Base-by-base conservation (phyloP, 2,329 filamentous ascomycete species). In the Aspergillus fischeri region DNA sequence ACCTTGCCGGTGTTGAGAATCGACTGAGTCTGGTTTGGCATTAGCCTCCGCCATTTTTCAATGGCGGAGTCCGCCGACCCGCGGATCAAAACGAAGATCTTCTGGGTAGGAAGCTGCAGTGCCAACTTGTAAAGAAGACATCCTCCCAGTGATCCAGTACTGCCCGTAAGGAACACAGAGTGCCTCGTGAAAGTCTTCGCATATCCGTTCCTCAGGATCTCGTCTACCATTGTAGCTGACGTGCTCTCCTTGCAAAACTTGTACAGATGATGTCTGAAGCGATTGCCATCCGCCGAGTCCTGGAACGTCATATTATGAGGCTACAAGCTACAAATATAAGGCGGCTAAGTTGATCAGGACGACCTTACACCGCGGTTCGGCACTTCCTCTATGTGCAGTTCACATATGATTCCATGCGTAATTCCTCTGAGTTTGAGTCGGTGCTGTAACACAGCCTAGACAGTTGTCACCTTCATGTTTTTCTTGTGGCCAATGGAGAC, bases 81-180 rank as follows among this genome's bases (percentile, higher is more conserved):
- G 2, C 71, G 67, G 21, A 70, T 63, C 5, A 73, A 58, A 1
- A 66, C 63, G 28, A 67, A 73, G 20, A 73, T 69, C 35, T 65
- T 71, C 28, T 60, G 64, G 1, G 68, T 70, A 11, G 70, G 70
- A 0, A 73, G 60, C 53, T 72, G 71, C 21, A 69, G 42, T 10
- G 70, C 63, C 41, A 73, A 42, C 41, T 73, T 73, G 57, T 71
- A 70, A 4, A 73, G 54, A 25, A 73, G 68, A 55, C 69, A 71
- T 27, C 70, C 70, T 11, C 71, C 71, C 11, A 70, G 60, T 25
- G 66, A 70, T 17, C 70, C 70, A 3, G 70, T 72, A 21, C 66
- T 65, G 24, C 70, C 70, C 0, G 70, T 72, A 10, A 72, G 60
- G 24, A 72, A 65, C 25, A 71, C 64, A 1, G 61, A 66, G 35